phyloP scores from a whole-genome alignment of 768 basidiomycete species.

The Botryobasidium botryosum region DNA sequence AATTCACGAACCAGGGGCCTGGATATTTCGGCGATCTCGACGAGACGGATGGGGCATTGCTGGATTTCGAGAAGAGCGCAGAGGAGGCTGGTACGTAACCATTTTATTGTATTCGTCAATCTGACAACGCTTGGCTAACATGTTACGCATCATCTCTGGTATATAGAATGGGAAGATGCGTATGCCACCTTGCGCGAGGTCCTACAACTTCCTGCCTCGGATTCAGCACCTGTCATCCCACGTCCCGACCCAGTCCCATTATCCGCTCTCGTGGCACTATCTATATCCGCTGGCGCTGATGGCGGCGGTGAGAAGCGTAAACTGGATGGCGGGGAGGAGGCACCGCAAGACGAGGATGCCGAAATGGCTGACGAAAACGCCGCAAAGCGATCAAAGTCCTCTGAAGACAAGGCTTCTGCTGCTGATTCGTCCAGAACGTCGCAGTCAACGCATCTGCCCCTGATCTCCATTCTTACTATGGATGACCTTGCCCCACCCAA shows the following conservation, averaged over 20 bases:
- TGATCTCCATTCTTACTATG: constrained; percentile 54
- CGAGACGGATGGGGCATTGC: constrained; percentile 50
- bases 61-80: constrained; percentile 50
- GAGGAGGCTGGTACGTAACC: constrained; percentile 51
- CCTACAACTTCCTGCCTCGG: constrained; percentile 35
- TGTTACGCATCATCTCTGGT: constrained; percentile 1
- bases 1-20: constrained; percentile 75
- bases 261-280: constrained; percentile 11
- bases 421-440: constrained; percentile 6
- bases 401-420: constrained; percentile 10
- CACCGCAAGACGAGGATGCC: constrained; percentile 26
- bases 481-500: constrained; percentile 60
- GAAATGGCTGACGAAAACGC: constrained; percentile 15
- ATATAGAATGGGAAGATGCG: constrained; percentile 49
- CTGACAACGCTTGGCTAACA: background rate
- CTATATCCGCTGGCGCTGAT: constrained; percentile 32
- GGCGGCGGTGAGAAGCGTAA: too few species aligned
- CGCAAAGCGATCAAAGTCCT: constrained; percentile 23
- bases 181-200: constrained; percentile 35
- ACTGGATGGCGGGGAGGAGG: too few species aligned
- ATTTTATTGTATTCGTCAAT: constrained; percentile 1
- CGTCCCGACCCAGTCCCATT: constrained; percentile 14
- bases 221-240: constrained; percentile 35
- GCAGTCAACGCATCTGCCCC: constrained; percentile 8
- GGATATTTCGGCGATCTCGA: constrained; percentile 86